Evolutionary conservation across 371 early-diverging fungal genomes (phyloP), one percentile per base, ranked within the genome.

Genomic region (Conidiobolus incongruus): DNA sequence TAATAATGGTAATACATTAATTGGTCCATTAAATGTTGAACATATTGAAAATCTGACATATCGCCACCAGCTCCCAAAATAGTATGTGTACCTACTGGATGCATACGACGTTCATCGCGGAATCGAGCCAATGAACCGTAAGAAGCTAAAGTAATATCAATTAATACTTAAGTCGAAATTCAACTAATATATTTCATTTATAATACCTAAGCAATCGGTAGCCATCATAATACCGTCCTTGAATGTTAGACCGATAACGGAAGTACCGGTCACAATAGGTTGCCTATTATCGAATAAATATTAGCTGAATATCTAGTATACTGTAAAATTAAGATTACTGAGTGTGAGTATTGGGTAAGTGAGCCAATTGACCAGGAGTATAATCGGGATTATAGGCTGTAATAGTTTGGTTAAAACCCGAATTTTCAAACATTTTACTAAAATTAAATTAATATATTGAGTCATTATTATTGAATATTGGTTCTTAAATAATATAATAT

Each of bases 221-320:
- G 93, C 89, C 66, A 95, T 73, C 80, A 98, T 91, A 40, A 98
- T 69, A 47, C 99, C 97, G 52, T 91, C 92, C 59, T 85, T 93
- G 70, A 81, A 97, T 60, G 83, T 84, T 59, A 98, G 63, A 34
- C 80, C 97, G 36, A 96, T 56, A 31, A 94, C 82, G 23, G 95
- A 93, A n/a, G 92, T 90, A 54, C 95, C 95, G 13, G 92, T 93
- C 3, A 96, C 87, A 40, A 90, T 68, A 28, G 97, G 97, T 48
- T 65, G 62, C 55, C 84, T 80, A 62, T 16, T 34, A 38, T 34
- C 15, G 17, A 30, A 16, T 31, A 15, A 29, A 40, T 3, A 34
- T 10, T 26, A 11, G 4, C 4, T n/a, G n/a, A n/a, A n/a, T n/a
- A n/a, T n/a, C n/a, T n/a, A n/a, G n/a, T n/a, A n/a, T n/a, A n/a